phyloP scores from a whole-genome alignment of 1,284 basidiomycete genomes.

The Pseudozyma hubeiensis region DNA sequence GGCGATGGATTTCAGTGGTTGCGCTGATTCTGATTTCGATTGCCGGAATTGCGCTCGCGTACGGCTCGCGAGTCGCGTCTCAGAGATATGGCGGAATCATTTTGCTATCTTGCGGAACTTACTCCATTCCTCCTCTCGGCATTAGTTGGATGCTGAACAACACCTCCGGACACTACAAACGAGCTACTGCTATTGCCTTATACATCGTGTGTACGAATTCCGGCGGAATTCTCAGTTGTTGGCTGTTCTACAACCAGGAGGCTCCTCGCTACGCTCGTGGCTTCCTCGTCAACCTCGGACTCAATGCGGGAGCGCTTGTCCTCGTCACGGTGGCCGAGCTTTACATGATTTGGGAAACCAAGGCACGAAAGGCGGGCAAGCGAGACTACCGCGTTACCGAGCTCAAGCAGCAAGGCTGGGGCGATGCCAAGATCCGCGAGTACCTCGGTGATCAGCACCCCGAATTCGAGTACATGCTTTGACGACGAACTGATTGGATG shows the following conservation, averaged over 20 bases:
- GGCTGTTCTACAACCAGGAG: constrained; percentile 55
- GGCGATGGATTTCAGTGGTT: constrained; percentile 48
- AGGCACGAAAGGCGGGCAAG: constrained; percentile 46
- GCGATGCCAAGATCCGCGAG: constrained; percentile 49
- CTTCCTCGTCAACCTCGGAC: constrained; percentile 53
- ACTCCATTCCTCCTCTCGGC: constrained; percentile 45
- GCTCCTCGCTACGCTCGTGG: constrained; percentile 50
- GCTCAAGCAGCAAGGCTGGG: constrained; percentile 44
- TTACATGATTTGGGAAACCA: constrained; percentile 52
- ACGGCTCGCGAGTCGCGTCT: constrained; percentile 26
- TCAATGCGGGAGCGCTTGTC: constrained; percentile 36
- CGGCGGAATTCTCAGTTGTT: constrained; percentile 55
- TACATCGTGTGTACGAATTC: constrained; percentile 59
- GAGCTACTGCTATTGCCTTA: constrained; percentile 55
- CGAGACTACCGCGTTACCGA: constrained; percentile 49
- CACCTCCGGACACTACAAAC: constrained; percentile 54
- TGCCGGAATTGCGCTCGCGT: constrained; percentile 53
- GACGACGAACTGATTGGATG: background rate
- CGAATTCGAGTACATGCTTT: constrained; percentile 53
- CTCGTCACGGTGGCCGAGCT: constrained; percentile 50
- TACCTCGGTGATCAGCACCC: constrained; percentile 63
- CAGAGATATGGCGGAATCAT: constrained; percentile 60
- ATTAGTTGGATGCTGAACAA: constrained; percentile 57
- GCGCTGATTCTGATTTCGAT: constrained; percentile 44
- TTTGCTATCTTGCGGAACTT: constrained; percentile 53